Evolutionary conservation across 257 asterid species (phyloP).

Genomic region (Misopates orontium): DNA sequence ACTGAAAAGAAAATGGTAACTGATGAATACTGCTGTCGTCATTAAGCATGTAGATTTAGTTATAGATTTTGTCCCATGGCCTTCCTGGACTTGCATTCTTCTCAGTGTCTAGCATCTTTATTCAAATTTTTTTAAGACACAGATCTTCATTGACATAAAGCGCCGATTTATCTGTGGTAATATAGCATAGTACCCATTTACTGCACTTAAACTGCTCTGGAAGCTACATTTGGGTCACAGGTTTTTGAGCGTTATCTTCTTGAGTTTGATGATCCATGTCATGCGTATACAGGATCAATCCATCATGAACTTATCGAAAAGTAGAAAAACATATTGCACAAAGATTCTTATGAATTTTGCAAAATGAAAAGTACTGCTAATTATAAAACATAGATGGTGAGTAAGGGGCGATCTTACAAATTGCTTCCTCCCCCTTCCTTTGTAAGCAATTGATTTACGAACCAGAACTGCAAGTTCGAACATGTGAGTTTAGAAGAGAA

Average conservation of each 20-base stretch:
- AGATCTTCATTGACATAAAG: neutral
- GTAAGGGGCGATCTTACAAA: neutral
- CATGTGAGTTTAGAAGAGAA: neutral
- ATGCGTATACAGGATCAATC: slow-evolving; percentile 1
- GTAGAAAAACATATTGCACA: neutral
- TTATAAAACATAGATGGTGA: neutral
- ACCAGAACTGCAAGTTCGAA: neutral
- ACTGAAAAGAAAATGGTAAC: neutral
- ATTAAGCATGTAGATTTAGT: neutral
- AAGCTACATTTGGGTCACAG: neutral
- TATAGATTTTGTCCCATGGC: neutral
- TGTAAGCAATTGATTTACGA: too few species aligned
- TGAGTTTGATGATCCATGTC: slow-evolving; percentile 8
- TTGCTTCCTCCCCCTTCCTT: too few species aligned
- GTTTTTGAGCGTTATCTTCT: slow-evolving; percentile 8
- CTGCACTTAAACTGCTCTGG: neutral
- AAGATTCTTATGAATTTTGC: slow-evolving; percentile 11
- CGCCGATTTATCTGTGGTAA: neutral
- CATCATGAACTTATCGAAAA: neutral
- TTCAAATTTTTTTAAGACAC: slow-evolving; percentile 12
- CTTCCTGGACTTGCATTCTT: neutral
- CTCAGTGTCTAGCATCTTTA: slow-evolving; percentile 15
- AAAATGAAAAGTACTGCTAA: neutral
- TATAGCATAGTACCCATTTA: neutral
- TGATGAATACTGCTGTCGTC: neutral